Evolutionary conservation across 2,329 filamentous ascomycete species (phyloP).

Genomic region (Epichloe sp.): DNA sequence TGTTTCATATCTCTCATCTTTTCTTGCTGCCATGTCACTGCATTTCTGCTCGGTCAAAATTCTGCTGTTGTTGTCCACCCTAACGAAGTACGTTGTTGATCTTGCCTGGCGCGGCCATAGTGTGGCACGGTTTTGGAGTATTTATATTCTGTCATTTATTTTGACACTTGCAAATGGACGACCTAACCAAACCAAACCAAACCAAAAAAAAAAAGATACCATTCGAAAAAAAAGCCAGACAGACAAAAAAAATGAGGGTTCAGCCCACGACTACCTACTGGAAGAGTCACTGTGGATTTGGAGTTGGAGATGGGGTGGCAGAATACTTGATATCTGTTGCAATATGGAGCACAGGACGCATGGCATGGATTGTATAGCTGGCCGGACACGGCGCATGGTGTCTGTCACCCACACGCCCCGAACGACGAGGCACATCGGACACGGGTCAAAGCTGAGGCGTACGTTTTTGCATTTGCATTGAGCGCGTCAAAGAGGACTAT

Average conservation of each 20-base stretch:
- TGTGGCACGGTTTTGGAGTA: background rate
- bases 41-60: background rate
- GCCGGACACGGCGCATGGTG: constrained; percentile 3
- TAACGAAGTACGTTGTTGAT: background rate
- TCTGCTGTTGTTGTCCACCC: background rate
- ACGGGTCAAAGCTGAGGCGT: background rate
- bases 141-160: background rate
- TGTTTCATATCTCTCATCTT: background rate
- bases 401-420: background rate
- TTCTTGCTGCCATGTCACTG: background rate
- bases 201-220: background rate
- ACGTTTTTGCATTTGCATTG: constrained; percentile 4
- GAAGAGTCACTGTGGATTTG: constrained; percentile 1
- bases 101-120: background rate
- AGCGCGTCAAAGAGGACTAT: constrained; percentile 1
- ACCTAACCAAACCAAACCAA: no score
- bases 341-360: constrained; percentile 4
- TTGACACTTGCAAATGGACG: background rate
- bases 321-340: constrained; percentile 1
- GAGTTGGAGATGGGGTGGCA: constrained; percentile 4
- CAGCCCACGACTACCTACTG: background rate
- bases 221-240: background rate
- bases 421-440: constrained; percentile 3
- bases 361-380: constrained; percentile 4
- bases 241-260: background rate